Conservation (phyloP, 2,329 filamentous ascomycete genomes). For the Aspergillus tanneri region DNA sequence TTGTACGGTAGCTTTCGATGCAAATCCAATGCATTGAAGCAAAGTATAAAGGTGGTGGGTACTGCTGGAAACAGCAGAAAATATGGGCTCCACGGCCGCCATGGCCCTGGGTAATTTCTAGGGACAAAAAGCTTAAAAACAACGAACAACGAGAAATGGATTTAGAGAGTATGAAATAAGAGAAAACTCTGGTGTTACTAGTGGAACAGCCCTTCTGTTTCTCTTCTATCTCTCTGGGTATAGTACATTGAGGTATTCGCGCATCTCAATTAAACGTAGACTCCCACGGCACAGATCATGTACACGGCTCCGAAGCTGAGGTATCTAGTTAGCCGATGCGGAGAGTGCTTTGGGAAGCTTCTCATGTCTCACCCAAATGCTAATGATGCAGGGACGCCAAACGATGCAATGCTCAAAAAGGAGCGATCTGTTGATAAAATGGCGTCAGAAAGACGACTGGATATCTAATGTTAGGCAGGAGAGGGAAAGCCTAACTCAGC, state of each 20-base stretch:
- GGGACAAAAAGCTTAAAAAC: constrained; percentile 10
- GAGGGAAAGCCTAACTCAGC: constrained; percentile 65
- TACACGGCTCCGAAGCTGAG: constrained; percentile 87
- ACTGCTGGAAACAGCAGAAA: constrained; percentile 62
- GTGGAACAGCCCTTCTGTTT: constrained; percentile 28
- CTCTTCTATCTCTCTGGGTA: constrained; percentile 33
- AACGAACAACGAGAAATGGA: constrained; percentile 13
- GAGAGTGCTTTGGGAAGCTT: constrained; percentile 4
- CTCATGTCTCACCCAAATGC: constrained; percentile 74
- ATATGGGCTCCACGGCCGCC: constrained; percentile 44
- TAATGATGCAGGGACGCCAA: constrained; percentile 83
- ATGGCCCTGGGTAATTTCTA: constrained; percentile 12
- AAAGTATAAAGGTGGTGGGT: constrained; percentile 61
- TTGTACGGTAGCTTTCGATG: constrained; percentile 63
- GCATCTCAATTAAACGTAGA: constrained; percentile 77
- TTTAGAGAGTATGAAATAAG: constrained; percentile 16
- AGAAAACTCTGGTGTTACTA: constrained; percentile 33
- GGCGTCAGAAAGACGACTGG: constrained; percentile 13
- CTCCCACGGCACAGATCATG: constrained; percentile 98
- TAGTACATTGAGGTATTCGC: constrained; percentile 35
- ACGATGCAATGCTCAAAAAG: constrained; percentile 68
- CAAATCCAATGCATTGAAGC: constrained; percentile 62
- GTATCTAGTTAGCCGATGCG: constrained; percentile 11
- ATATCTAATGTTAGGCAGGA: neutral
- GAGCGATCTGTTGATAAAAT: constrained; percentile 76